phyloP scores from a whole-genome alignment of 2,329 filamentous ascomycete genomes.

The Pseudogymnoascus sp. region DNA sequence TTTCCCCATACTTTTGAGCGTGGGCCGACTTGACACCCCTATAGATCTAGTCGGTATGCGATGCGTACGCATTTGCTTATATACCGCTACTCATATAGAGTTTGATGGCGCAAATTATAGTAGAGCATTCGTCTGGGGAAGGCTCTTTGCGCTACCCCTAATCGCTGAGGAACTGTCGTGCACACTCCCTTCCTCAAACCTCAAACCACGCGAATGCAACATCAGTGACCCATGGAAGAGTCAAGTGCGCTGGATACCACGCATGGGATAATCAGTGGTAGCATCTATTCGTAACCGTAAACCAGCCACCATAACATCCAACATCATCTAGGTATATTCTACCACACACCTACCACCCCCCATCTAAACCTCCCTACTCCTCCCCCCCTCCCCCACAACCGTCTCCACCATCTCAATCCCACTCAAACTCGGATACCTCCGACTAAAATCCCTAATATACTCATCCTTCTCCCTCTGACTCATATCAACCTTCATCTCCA shows the following conservation, averaged over 20 bases:
- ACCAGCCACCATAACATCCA: background rate
- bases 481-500: conserved; percentile 42
- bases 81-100: no score
- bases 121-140: no score
- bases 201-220: no score
- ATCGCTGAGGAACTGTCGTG: no score
- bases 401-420: conserved; percentile 58
- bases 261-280: background rate
- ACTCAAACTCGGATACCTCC: conserved; percentile 76
- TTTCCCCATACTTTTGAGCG: background rate
- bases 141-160: no score
- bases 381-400: conserved; percentile 17
- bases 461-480: conserved; percentile 53
- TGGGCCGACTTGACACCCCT: no score
- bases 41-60: no score
- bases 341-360: background rate
- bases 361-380: conserved; percentile 6
- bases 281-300: background rate
- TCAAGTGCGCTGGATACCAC: background rate
- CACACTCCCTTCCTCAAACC: background rate
- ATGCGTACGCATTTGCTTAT: no score
- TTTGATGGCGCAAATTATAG: no score
- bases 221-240: no score
- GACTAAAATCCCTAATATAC: conserved; percentile 64
- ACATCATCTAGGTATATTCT: background rate